Conservation (phyloP, 805 yeast species). For the Ogataea philodendri region DNA sequence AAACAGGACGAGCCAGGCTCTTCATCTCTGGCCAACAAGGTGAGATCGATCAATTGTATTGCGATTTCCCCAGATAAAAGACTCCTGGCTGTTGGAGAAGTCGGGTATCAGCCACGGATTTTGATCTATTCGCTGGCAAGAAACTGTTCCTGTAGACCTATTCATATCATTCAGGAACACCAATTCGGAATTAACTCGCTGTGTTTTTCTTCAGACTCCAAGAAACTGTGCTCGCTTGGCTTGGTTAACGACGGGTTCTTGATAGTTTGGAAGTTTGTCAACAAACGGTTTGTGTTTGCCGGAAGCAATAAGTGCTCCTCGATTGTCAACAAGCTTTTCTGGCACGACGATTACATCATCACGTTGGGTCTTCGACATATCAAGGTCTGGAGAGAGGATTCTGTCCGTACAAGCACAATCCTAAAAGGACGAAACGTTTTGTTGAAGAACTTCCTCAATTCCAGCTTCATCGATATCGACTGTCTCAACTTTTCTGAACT, state of each 20-base stretch:
- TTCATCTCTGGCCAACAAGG: slow-evolving; percentile 34
- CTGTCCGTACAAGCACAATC: slow-evolving; percentile 13
- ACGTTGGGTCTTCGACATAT: slow-evolving; percentile 63
- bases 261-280: slow-evolving; percentile 51
- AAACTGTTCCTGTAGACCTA: slow-evolving; percentile 46
- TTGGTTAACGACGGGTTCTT: slow-evolving; percentile 67
- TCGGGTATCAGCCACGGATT: slow-evolving; percentile 67
- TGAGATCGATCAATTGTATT: slow-evolving; percentile 55
- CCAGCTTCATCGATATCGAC: slow-evolving; percentile 46
- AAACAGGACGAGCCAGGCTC: slow-evolving; percentile 21
- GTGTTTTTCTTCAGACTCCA: slow-evolving; percentile 58
- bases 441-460: slow-evolving; percentile 47
- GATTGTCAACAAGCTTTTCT: slow-evolving; percentile 50
- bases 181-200: slow-evolving; percentile 59
- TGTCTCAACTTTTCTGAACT: slow-evolving; percentile 38
- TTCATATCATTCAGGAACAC: slow-evolving; percentile 58
- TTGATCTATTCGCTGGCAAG: slow-evolving; percentile 56
- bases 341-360: slow-evolving; percentile 49
- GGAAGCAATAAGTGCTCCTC: slow-evolving; percentile 66
- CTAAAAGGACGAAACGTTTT: slow-evolving; percentile 61
- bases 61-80: slow-evolving; percentile 54
- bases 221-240: slow-evolving; percentile 58
- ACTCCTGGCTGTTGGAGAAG: slow-evolving; percentile 66
- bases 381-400: slow-evolving; percentile 53
- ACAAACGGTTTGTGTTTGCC: slow-evolving; percentile 34